phyloP scores from a whole-genome alignment of 768 basidiomycete genomes.

The Leccinum disarticulatum region DNA sequence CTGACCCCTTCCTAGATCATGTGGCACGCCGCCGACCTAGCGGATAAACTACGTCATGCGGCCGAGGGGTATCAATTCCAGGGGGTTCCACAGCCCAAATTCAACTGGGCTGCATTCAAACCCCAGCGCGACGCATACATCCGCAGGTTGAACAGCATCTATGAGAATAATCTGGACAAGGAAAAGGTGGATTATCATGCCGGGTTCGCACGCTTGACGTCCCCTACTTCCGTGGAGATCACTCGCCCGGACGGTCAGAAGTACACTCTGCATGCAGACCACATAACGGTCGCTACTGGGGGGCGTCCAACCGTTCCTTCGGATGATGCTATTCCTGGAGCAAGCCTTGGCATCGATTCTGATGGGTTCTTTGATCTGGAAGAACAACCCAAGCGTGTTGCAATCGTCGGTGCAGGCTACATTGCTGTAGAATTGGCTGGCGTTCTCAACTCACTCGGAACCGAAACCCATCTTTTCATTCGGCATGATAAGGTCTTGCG shows the following conservation, averaged over 20 bases:
- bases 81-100: constrained; percentile 57
- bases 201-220: constrained; percentile 73
- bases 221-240: constrained; percentile 70
- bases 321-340: constrained; percentile 83
- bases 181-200: constrained; percentile 87
- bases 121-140: constrained; percentile 96
- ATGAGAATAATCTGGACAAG: constrained; percentile 83
- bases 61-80: constrained; percentile 70
- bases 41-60: constrained; percentile 80
- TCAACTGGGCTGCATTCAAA: constrained; percentile 92
- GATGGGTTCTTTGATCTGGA: constrained; percentile 96
- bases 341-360: constrained; percentile 85
- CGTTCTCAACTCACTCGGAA: constrained; percentile 85
- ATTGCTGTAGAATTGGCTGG: constrained; percentile 98
- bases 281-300: constrained; percentile 84
- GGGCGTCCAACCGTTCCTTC: constrained; percentile 80
- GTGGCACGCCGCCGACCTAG: constrained; percentile 95
- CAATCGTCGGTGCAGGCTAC: constrained; percentile 95
- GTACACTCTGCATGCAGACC: constrained; percentile 73
- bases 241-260: constrained; percentile 62
- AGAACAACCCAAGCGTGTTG: constrained; percentile 89
- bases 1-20: constrained; percentile 62
- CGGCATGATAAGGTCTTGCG: constrained; percentile 87
- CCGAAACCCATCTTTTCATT: constrained; percentile 91
- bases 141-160: constrained; percentile 83